Conservation (phyloP, 2,329 filamentous ascomycete genomes). For the Aspergillus glaucus region DNA sequence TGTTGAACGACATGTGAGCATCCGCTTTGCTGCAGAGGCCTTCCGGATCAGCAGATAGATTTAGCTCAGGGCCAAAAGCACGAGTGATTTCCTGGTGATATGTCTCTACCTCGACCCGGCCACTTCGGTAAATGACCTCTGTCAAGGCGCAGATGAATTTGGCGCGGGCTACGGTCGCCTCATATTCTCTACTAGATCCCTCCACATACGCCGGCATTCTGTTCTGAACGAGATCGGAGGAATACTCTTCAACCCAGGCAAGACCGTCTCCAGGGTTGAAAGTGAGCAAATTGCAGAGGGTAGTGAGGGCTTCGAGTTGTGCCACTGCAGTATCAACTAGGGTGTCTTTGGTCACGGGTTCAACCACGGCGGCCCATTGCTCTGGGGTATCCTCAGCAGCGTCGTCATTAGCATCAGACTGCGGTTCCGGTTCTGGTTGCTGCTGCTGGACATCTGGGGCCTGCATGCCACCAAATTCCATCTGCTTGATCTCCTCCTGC, state of each 20-base stretch:
- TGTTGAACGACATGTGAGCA: slow-evolving; percentile 49
- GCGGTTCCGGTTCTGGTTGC: slow-evolving; percentile 12
- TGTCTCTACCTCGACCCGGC: slow-evolving; percentile 45
- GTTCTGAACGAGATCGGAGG: slow-evolving; percentile 45
- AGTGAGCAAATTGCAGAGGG: slow-evolving; percentile 45
- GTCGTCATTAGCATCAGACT: not conserved
- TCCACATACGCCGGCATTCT: slow-evolving; percentile 51
- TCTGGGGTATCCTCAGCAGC: slow-evolving; percentile 32
- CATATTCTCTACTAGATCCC: slow-evolving; percentile 40
- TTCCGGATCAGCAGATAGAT: slow-evolving; percentile 41
- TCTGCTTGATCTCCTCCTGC: slow-evolving; percentile 38
- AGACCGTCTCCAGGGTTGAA: slow-evolving; percentile 40
- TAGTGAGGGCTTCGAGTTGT: slow-evolving; percentile 52
- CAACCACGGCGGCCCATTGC: slow-evolving; percentile 61
- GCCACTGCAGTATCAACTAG: slow-evolving; percentile 64
- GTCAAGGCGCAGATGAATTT: slow-evolving; percentile 52
- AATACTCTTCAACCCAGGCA: slow-evolving; percentile 54
- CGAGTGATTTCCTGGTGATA: slow-evolving; percentile 44
- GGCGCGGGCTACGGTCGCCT: slow-evolving; percentile 50
- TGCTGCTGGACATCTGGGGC: slow-evolving; percentile 7
- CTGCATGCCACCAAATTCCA: slow-evolving; percentile 21
- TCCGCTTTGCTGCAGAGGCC: slow-evolving; percentile 52
- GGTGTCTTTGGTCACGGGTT: slow-evolving; percentile 58
- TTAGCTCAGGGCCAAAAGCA: slow-evolving; percentile 36
- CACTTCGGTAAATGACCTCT: slow-evolving; percentile 51